Evolutionary conservation across 306 rosid species (phyloP).

Genomic region (Begonia fuchsioides): DNA sequence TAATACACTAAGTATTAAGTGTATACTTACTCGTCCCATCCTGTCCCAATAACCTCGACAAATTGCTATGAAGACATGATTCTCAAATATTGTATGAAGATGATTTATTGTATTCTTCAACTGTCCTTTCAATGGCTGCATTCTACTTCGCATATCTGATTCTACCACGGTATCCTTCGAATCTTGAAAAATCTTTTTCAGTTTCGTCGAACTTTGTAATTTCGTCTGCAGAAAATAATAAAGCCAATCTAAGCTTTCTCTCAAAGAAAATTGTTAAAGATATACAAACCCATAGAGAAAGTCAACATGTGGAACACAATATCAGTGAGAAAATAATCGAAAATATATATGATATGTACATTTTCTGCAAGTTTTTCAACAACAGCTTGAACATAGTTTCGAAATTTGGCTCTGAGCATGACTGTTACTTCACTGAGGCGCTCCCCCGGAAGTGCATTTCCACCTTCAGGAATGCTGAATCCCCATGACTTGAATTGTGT

Average conservation of each 20-base stretch:
- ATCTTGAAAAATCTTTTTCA: conserved; percentile 92
- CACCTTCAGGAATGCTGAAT: conserved; percentile 74
- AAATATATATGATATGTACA: conserved; percentile 26
- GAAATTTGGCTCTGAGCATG: conserved; percentile 89
- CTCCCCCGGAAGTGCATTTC: conserved; percentile 80
- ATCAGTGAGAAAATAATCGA: no score
- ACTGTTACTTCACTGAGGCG: conserved; percentile 96
- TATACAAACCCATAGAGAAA: no score
- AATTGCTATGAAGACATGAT: conserved; percentile 59
- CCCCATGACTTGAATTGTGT: conserved; percentile 87
- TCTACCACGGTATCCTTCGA: conserved; percentile 72
- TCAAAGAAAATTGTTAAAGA: no score
- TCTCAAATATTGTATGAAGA: conserved; percentile 53
- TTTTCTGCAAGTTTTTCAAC: conserved; percentile 85
- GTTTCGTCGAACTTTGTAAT: conserved; percentile 70
- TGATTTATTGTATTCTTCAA: conserved; percentile 52
- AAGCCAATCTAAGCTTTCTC: background rate
- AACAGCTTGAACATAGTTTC: conserved; percentile 74
- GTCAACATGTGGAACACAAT: conserved; percentile 1
- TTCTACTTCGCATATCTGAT: conserved; percentile 61
- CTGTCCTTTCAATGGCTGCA: conserved; percentile 81
- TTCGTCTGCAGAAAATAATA: conserved; percentile 43
- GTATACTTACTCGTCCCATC: conserved; percentile 66
- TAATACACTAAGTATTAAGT: background rate
- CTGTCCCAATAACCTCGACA: conserved; percentile 96